Percentiles rank a stretch among this genome's conserved stretches.
phyloP scores from a whole-genome alignment of 169 alveolate species.

The Plasmodium gaboni region DNA sequence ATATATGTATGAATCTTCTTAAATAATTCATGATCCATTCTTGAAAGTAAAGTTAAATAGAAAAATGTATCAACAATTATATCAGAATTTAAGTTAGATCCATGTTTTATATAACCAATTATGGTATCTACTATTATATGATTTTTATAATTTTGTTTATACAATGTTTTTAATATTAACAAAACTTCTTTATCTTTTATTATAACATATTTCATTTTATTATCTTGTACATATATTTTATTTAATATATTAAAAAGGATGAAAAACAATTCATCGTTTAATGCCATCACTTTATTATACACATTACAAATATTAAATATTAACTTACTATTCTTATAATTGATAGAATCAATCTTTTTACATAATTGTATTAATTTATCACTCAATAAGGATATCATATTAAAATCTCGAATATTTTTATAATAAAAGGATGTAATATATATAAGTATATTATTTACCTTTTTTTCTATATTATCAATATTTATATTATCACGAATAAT shows the following conservation, averaged over 20 bases:
- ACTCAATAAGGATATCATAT: conserved; percentile 29
- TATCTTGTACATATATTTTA: conserved; percentile 4
- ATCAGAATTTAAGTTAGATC: conserved; percentile 11
- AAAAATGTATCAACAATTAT: conserved; percentile 31
- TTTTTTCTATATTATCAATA: conserved; percentile 13
- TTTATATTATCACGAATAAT: background rate
- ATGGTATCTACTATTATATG: conserved; percentile 40
- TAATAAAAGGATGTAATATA: conserved; percentile 47
- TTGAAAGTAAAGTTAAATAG: conserved; percentile 26
- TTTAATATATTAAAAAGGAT: conserved; percentile 28
- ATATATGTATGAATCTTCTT: conserved; percentile 4
- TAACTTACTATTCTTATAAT: conserved; percentile 17
- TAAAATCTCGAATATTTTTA: conserved; percentile 27
- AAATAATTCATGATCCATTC: conserved; percentile 10
- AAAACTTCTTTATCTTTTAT: conserved; percentile 31
- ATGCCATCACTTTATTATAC: conserved; percentile 33
- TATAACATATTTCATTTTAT: background rate
- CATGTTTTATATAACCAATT: conserved; percentile 10
- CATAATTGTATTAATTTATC: conserved; percentile 21
- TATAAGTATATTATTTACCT: conserved; percentile 16
- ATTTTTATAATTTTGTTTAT: conserved; percentile 46
- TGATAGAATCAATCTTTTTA: background rate
- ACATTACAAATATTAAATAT: conserved; percentile 27
- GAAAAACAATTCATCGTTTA: conserved; percentile 47
- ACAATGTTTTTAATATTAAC: conserved; percentile 24